Conservation (phyloP, 2,329 filamentous ascomycete species). For the Parascedosporium putredinis region DNA sequence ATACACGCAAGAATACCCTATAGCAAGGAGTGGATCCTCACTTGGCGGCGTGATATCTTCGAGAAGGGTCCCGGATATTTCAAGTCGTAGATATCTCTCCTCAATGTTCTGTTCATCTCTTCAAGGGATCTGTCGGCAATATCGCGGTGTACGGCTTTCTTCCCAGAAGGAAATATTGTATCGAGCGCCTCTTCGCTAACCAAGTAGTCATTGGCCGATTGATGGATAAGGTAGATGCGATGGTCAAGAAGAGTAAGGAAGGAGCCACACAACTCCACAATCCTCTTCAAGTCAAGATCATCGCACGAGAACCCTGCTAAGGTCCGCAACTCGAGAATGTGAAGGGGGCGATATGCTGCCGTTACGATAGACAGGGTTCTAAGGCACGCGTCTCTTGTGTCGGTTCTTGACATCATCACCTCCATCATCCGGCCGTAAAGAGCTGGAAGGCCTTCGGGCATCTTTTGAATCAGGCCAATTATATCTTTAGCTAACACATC, state of each 20-base stretch:
- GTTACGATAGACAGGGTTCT: conserved; percentile 24
- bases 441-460: conserved; percentile 17
- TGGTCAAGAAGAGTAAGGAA: conserved; percentile 20
- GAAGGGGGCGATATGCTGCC: conserved; percentile 24
- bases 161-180: conserved; percentile 19
- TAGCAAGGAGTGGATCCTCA: conserved; percentile 12
- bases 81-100: conserved; percentile 25
- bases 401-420: conserved; percentile 6
- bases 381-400: conserved; percentile 5
- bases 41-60: conserved; percentile 9
- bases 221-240: conserved; percentile 27
- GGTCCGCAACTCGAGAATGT: conserved; percentile 20
- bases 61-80: conserved; percentile 14
- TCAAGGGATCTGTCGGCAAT: conserved; percentile 13
- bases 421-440: conserved; percentile 14
- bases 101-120: conserved; percentile 15
- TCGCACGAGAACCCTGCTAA: conserved; percentile 12
- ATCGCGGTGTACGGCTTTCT: conserved; percentile 20
- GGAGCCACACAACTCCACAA: conserved; percentile 27
- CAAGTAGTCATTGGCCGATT: conserved; percentile 32
- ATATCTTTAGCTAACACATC: conserved; percentile 9
- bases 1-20: conserved; percentile 19
- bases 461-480: conserved; percentile 10
- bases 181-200: conserved; percentile 8
- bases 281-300: conserved; percentile 13